These are phyloP conservation scores for Aureoboletus auriporus DNA, from an alignment of 768 basidiomycete genomes.

Conservation along the genomic window DNA sequence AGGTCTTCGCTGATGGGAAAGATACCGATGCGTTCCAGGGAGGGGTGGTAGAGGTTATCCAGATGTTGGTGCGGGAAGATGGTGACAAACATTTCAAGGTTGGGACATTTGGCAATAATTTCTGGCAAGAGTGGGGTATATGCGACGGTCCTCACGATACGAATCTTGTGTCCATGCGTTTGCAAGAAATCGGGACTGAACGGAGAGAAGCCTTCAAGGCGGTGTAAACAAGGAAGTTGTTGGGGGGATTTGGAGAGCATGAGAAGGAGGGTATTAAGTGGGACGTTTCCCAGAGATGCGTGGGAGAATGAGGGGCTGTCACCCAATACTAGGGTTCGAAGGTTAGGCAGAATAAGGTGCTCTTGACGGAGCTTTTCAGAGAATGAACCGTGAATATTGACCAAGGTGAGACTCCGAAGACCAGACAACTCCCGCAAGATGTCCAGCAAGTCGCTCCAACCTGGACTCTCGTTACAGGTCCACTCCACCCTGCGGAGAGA, in stretches of 20 bases:
- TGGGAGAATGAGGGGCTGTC: constrained; percentile 30
- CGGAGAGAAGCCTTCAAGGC: constrained; percentile 42
- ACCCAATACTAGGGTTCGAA: constrained; percentile 41
- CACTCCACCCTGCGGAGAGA: constrained; percentile 44
- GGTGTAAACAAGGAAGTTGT: constrained; percentile 37
- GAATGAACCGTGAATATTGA: constrained; percentile 36
- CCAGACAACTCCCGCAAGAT: constrained; percentile 32
- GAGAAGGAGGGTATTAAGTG: constrained; percentile 39
- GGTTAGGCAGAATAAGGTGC: constrained; percentile 31
- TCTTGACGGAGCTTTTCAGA: constrained; percentile 16
- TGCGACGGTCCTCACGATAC: constrained; percentile 35
- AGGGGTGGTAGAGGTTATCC: constrained; percentile 36
- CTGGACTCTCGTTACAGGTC: constrained; percentile 41
- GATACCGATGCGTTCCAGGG: constrained; percentile 41
- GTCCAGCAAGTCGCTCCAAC: constrained; percentile 35
- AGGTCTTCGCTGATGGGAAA: constrained; percentile 38
- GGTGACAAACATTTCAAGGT: constrained; percentile 39
- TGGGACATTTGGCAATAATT: constrained; percentile 37
- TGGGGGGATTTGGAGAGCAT: constrained; percentile 31
- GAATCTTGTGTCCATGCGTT: constrained; percentile 41
- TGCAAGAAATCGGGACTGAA: constrained; percentile 39
- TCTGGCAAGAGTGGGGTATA: constrained; percentile 32
- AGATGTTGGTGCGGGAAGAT: constrained; percentile 33
- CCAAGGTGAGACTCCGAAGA: constrained; percentile 39
- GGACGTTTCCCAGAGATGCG: constrained; percentile 30